A percentile compares a stretch with the other conserved stretches of the same genome.
These are phyloP conservation scores for Neurospora tetrasperma DNA, from an alignment of 495 filamentous ascomycete genomes.

Conservation along the genomic window DNA sequence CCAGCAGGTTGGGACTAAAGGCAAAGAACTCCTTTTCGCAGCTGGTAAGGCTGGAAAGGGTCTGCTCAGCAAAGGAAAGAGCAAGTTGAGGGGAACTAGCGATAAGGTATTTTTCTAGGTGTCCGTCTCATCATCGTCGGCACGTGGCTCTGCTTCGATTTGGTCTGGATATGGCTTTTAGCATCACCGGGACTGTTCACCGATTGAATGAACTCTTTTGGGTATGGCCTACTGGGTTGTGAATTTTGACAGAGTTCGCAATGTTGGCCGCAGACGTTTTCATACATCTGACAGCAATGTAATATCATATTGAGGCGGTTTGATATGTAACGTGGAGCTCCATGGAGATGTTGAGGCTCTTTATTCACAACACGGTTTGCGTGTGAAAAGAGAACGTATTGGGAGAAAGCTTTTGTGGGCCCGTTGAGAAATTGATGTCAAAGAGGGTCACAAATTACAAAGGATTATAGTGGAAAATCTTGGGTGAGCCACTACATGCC, in stretches of 20 bases:
- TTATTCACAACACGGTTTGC: neutral
- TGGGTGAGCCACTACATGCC: neutral
- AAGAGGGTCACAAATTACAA: neutral
- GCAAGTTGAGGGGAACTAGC: slow-evolving; percentile 50
- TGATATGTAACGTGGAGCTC: neutral
- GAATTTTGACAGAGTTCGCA: neutral
- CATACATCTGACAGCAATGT: neutral
- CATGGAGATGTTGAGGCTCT: neutral
- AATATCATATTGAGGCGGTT: neutral
- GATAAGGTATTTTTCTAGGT: slow-evolving; percentile 68
- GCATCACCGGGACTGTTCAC: neutral
- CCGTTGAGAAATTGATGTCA: neutral
- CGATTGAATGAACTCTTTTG: neutral
- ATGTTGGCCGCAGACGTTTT: neutral
- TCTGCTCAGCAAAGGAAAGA: slow-evolving; percentile 76
- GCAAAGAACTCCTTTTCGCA: slow-evolving; percentile 76
- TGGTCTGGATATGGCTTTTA: slow-evolving; percentile 6
- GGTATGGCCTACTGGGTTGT: neutral
- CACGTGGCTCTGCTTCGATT: slow-evolving; percentile 3
- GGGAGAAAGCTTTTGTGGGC: neutral
- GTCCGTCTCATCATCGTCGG: slow-evolving; percentile 14
- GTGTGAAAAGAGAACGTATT: neutral
- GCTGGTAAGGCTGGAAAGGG: slow-evolving; percentile 81
- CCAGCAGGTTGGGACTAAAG: slow-evolving; percentile 54
- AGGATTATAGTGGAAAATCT: neutral